Base-by-base conservation (phyloP, 352 stramenopile species). In the Globisporangium spiculum region DNA sequence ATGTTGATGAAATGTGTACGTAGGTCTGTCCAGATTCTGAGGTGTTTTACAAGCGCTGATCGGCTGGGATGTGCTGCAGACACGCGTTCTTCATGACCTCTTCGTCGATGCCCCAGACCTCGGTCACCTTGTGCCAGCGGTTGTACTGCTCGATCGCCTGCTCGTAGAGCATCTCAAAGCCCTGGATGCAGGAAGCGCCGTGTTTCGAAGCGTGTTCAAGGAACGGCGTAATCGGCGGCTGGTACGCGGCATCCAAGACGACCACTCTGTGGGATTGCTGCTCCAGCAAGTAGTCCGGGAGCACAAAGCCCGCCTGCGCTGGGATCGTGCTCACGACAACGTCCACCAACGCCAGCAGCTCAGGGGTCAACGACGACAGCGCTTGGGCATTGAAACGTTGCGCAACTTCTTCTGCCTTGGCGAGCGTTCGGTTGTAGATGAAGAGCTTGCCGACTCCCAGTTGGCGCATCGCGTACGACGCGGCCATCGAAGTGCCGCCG, bases 231-330 rank as follows among this genome's bases (percentile, higher is more conserved):
- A 96, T 78, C 67, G 97, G 96, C 34, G 97, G 97, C 79, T 98
- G 98, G 88, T 99, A 99, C 66, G 98, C 98, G 0, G 98, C 98
- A 68, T 99, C 97, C 73, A 99, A 91, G 41, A 99, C 90, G 27
- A 99, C 80, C 7, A 89, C 72, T 41, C 70, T 72, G 48, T 64
- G 70, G 4, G 89, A 83, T 54, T 74, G 63, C 24, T 60, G 34
- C 24, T 83, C 67, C 16, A 93, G 67, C 61, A 94, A 70, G 38
- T 96, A 73, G 41, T 91, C 76, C 1, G 91, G 91, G 38, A 97
- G 67, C 36, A 82, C 80, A 57, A 97, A 93, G 64, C 82, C 76
- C 12, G 94, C 92, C n/a, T 79, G 75, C 20, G 94, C 91, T 26
- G 98, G 98, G 54, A 99, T 85, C 2, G 97, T 99, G 72, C 93